phyloP scores from a whole-genome alignment of 176 grass and related monocot species.

The Aegilops speltoides region DNA sequence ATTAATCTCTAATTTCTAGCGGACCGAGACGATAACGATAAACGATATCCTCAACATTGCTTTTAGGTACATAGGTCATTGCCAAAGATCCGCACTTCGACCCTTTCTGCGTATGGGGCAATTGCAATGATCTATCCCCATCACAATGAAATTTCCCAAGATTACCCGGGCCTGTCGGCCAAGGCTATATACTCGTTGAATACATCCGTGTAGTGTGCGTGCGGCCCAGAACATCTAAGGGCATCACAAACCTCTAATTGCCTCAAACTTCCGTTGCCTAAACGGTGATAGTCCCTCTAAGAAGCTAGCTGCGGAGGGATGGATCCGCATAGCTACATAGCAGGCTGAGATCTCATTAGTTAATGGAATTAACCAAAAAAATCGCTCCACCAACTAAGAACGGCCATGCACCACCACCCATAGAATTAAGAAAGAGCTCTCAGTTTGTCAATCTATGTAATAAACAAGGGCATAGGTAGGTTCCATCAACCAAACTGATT shows the following conservation, averaged over 20 bases:
- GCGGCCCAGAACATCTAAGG: slow-evolving; percentile 77
- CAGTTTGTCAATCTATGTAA: no score
- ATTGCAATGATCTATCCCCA: slow-evolving; percentile 71
- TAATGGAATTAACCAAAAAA: slow-evolving; percentile 69
- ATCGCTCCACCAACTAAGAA: no score
- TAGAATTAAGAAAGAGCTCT: no score
- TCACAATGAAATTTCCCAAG: slow-evolving; percentile 67
- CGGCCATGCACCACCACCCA: no score
- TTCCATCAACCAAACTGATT: no score
- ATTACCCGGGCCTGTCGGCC: slow-evolving; percentile 63
- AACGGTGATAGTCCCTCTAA: slow-evolving; percentile 79
- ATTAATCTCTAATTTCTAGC: no score
- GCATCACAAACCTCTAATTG: slow-evolving; percentile 76
- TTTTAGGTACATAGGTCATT: no score
- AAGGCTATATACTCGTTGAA: slow-evolving; percentile 77
- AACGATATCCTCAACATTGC: no score
- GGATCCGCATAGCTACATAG: slow-evolving; percentile 50
- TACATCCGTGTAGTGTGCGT: slow-evolving; percentile 66
- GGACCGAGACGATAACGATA: no score
- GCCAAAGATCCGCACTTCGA: no score
- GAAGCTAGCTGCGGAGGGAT: slow-evolving; percentile 67
- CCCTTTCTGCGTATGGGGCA: not conserved
- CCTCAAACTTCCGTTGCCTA: slow-evolving; percentile 74
- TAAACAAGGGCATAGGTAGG: no score
- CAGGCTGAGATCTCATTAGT: slow-evolving; percentile 60